Percentiles rank a stretch among this genome's conserved stretches.
Conservation (phyloP, 2,329 filamentous ascomycete species). For the Aureobasidium leucospermi region DNA sequence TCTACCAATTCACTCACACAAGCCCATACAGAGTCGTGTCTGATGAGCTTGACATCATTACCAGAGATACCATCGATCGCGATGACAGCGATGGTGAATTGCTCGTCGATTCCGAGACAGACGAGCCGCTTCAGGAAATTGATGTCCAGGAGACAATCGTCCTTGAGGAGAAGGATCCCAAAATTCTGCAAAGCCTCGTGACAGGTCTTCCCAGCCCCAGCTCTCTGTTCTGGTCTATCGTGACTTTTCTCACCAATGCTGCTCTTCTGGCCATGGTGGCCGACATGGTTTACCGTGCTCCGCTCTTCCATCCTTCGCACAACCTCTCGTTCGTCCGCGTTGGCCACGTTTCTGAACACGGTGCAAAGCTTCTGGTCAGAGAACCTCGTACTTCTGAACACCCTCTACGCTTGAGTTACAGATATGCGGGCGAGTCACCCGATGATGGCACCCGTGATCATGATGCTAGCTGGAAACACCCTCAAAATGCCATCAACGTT, state of each 20-base stretch:
- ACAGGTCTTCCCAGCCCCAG: constrained; percentile 67
- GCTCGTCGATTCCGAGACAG: constrained; percentile 31
- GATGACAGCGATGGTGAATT: constrained; percentile 27
- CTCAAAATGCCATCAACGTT: constrained; percentile 58
- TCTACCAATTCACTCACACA: constrained; percentile 25
- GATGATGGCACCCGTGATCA: constrained; percentile 48
- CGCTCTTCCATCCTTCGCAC: constrained; percentile 59
- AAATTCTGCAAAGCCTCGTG: constrained; percentile 59
- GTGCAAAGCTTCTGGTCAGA: constrained; percentile 74
- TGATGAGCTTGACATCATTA: constrained; percentile 30
- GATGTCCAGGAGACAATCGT: constrained; percentile 57
- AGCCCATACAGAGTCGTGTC: constrained; percentile 26
- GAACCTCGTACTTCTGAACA: constrained; percentile 71
- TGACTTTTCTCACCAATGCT: constrained; percentile 60
- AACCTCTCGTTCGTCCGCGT: constrained; percentile 80
- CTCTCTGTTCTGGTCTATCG: constrained; percentile 57
- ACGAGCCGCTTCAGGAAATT: constrained; percentile 36
- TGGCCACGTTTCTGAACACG: constrained; percentile 75
- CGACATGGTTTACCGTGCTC: constrained; percentile 72
- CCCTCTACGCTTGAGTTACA: constrained; percentile 64
- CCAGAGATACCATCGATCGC: constrained; percentile 32
- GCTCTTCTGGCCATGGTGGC: constrained; percentile 60
- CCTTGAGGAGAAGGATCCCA: constrained; percentile 50
- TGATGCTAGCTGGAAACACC: constrained; percentile 60
- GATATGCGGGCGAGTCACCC: constrained; percentile 29